Evolutionary conservation across 805 yeast species (phyloP).

Genomic region (Starmerella powellii): DNA sequence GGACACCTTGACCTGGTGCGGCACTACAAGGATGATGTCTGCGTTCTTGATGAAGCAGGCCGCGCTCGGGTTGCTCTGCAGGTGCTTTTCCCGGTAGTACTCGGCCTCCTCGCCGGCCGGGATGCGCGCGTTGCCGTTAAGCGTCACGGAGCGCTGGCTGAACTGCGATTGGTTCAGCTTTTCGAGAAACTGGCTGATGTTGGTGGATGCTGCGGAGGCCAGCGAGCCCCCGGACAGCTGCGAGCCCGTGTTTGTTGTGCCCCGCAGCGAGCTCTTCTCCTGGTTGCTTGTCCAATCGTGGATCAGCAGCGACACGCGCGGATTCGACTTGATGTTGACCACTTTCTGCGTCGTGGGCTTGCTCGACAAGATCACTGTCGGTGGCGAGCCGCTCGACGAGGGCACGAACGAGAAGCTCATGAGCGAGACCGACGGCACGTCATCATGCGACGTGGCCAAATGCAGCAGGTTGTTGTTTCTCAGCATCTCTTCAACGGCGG

Average conservation of each 20-base stretch:
- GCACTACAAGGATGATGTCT: slow-evolving; percentile 50
- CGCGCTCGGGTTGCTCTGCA: slow-evolving; percentile 57
- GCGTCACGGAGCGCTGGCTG: slow-evolving; percentile 69
- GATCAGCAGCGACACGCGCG: slow-evolving; percentile 66
- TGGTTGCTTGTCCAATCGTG: slow-evolving; percentile 62
- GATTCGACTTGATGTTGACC: slow-evolving; percentile 54
- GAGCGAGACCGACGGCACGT: slow-evolving; percentile 73
- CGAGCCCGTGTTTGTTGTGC: no score
- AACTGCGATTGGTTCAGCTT: slow-evolving; percentile 69
- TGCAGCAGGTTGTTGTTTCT: slow-evolving; percentile 39
- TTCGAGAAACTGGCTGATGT: slow-evolving; percentile 49
- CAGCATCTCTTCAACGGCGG: slow-evolving; percentile 17
- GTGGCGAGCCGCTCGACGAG: slow-evolving; percentile 22
- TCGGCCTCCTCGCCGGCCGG: slow-evolving; percentile 39
- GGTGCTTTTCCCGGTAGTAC: slow-evolving; percentile 50
- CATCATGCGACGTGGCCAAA: slow-evolving; percentile 64
- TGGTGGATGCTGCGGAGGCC: slow-evolving; percentile 6
- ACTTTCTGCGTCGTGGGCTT: slow-evolving; percentile 62
- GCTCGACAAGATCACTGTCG: slow-evolving; percentile 47
- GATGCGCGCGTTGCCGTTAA: slow-evolving; percentile 58
- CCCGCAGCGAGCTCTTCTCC: slow-evolving; percentile 35
- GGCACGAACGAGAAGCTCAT: slow-evolving; percentile 68
- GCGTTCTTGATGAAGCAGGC: slow-evolving; percentile 52
- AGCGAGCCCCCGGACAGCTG: slow-evolving; percentile 5
- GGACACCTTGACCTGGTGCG: slow-evolving; percentile 62